phyloP scores from a whole-genome alignment of 495 filamentous ascomycete genomes.

The Umbilicaria muhlenbergii region DNA sequence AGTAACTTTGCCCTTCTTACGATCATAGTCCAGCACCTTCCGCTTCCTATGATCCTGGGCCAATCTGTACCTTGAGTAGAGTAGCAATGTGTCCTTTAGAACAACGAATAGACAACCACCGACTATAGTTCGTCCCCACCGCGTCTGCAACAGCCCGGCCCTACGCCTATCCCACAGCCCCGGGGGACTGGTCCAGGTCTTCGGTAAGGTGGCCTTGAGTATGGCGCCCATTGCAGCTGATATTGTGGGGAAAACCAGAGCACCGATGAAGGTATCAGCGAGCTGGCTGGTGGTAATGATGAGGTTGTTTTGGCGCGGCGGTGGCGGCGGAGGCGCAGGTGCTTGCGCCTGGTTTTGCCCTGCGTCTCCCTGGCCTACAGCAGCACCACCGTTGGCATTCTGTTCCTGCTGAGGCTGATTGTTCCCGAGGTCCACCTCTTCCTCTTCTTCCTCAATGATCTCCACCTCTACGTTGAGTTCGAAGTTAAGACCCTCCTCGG shows the following conservation, averaged over 20 bases:
- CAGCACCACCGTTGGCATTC: conserved; percentile 15
- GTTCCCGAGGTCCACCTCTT: conserved; percentile 26
- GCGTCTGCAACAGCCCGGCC: conserved; percentile 50
- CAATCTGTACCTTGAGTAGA: conserved; percentile 60
- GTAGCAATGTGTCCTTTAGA: conserved; percentile 54
- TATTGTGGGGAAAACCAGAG: conserved; percentile 45
- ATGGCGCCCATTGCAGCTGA: conserved; percentile 53
- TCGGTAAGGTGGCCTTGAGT: conserved; percentile 44
- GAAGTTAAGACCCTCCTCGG: conserved; percentile 15
- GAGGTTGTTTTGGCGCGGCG: conserved; percentile 22
- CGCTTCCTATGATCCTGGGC: conserved; percentile 52
- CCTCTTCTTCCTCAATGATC: conserved; percentile 21
- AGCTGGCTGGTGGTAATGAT: conserved; percentile 34
- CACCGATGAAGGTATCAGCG: conserved; percentile 42
- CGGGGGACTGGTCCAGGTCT: conserved; percentile 40
- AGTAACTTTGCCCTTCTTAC: conserved; percentile 13
- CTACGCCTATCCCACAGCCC: conserved; percentile 19
- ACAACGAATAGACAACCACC: conserved; percentile 71
- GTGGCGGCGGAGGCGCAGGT: too few relatives aligned
- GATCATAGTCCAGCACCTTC: conserved; percentile 50
- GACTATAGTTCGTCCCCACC: conserved; percentile 65
- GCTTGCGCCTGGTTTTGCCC: too few relatives aligned
- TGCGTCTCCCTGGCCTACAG: conserved; percentile 6
- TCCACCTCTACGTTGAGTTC: conserved; percentile 27
- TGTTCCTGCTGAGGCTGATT: conserved; percentile 19